Base-by-base conservation (phyloP, 169 alveolate genomes). In the Plasmodium cynomolgi region DNA sequence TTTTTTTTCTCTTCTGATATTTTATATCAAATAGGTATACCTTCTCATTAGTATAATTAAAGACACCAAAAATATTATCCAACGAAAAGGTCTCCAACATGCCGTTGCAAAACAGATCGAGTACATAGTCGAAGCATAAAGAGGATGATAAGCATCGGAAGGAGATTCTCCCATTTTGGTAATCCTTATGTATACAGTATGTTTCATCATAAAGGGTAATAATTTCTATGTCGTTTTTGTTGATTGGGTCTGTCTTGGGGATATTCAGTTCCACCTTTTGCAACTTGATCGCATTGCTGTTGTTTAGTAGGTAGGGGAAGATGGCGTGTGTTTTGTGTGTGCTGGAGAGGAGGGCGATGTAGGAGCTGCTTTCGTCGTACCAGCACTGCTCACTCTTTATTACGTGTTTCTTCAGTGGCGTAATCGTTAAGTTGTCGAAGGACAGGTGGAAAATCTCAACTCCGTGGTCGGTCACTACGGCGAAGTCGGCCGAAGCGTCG, bases 101-200 rank as follows among this genome's bases (percentile, higher is more conserved):
- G 2, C 94, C 94, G 44, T 80, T 88, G 71, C 33, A 79, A 58
- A 88, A 88, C 33, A 88, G 50, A 58, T 88, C 94, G 33, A 88
- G 84, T 29, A 88, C 94, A 23, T 88, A 88, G 71, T 88, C 94
- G 81, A 88, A 88, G 71, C 41, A 88, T 8, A 88, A 33, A n/a
- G 90, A 79, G 3, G 94, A 88, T 6, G 94, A 88, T 39, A 88
- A 73, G 39, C 94, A 88, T 1, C 94, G 94, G 39, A 88, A 79
- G 20, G 94, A 88, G 47, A 88, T 88, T 20, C 94, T 79, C 13
- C 94, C 94, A 79, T 79, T 88, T 73, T 79, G 47, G 44, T 23
- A 62, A 79, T 88, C 94, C 81, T 88, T 88, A 80, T 88, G 94
- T 26, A 88, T 88, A 58, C 94, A 88, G 71, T 88, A 88, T 13